These are phyloP conservation scores for Fusarium irregulare DNA, from an alignment of 2,329 filamentous ascomycete genomes.

Conservation along the genomic window DNA sequence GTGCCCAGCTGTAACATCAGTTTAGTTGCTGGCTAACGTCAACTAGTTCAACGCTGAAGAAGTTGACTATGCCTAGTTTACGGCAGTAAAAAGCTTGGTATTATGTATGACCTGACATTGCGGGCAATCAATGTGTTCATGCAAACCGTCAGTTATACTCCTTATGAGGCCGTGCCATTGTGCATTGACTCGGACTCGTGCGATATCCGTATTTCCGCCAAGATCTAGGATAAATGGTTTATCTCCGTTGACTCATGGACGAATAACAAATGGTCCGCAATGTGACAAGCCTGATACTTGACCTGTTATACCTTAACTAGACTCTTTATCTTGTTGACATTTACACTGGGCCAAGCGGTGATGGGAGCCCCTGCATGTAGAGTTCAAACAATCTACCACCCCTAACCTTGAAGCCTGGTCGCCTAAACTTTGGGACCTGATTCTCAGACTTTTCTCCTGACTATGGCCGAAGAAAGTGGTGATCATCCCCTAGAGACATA, in stretches of 20 bases:
- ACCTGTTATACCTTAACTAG: not conserved
- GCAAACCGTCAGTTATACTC: not conserved
- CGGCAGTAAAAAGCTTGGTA: not conserved
- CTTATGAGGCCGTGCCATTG: not conserved
- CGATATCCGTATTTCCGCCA: not conserved
- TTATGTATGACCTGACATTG: not conserved
- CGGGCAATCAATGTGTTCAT: not conserved
- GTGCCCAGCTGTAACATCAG: not conserved
- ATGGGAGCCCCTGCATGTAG: not conserved
- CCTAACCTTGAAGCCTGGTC: not conserved
- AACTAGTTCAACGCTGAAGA: not conserved
- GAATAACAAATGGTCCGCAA: not conserved
- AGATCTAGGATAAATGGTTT: not conserved
- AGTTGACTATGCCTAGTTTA: not conserved
- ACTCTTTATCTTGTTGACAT: not conserved
- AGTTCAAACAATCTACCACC: not conserved
- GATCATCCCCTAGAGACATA: not conserved
- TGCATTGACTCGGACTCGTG: not conserved
- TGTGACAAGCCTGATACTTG: not conserved
- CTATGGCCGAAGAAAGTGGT: not conserved
- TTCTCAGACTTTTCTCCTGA: slow-evolving; percentile 3
- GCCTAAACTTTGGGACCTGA: not conserved
- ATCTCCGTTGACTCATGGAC: not conserved
- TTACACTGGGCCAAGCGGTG: not conserved
- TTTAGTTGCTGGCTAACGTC: not conserved